Evolutionary conservation across 257 asterid genomes (phyloP).

Genomic region (Sherardia arvensis): DNA sequence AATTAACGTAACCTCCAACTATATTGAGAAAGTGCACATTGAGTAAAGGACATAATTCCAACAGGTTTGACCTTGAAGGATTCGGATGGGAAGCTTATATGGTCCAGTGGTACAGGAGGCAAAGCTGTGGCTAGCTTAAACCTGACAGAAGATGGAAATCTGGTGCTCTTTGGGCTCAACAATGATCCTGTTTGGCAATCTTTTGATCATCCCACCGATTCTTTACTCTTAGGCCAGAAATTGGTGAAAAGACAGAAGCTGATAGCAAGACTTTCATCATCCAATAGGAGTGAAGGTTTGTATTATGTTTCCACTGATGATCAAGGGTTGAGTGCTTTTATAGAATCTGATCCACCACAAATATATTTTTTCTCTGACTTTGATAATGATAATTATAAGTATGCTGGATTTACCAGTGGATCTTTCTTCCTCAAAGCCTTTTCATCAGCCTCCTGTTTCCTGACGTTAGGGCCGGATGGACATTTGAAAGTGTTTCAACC

Average conservation of each 20-base stretch:
- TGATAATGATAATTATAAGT: neutral
- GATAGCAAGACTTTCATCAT: conserved; percentile 10
- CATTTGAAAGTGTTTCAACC: too few species aligned
- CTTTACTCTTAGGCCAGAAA: conserved; percentile 5
- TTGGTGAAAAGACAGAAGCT: conserved; percentile 9
- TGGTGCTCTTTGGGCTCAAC: conserved; percentile 11
- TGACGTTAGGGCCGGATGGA: conserved; percentile 6
- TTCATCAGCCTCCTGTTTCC: neutral
- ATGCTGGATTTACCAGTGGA: neutral
- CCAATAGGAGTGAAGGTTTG: conserved; percentile 9
- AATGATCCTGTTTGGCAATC: conserved; percentile 15
- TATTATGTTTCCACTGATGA: neutral
- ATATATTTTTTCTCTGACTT: neutral
- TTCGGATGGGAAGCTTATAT: conserved; percentile 3
- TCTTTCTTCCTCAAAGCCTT: neutral
- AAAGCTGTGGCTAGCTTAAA: conserved; percentile 9
- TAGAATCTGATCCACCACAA: conserved; percentile 12
- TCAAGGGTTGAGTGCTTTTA: neutral
- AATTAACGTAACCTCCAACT: too few species aligned
- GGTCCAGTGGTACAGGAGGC: conserved; percentile 13
- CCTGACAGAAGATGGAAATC: conserved; percentile 12
- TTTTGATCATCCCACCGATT: conserved; percentile 15
- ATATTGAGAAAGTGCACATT: too few species aligned
- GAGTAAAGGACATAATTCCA: too few species aligned
- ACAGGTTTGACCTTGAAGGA: neutral